Evolutionary conservation across 1,284 basidiomycete genomes (phyloP).

Genomic region (Termitomyces sp.): DNA sequence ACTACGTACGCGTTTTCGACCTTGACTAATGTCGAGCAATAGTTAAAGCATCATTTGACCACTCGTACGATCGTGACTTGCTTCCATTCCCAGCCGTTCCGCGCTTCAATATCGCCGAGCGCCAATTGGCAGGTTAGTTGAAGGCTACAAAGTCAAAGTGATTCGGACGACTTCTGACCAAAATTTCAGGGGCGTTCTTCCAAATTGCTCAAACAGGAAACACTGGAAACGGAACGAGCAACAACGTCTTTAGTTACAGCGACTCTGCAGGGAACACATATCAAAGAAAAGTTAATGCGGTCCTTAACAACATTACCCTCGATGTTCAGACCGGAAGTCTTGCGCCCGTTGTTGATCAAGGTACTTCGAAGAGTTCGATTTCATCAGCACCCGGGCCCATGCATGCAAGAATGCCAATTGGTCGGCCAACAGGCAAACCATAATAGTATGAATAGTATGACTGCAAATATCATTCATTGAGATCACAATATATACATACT

Average conservation of each 20-base stretch:
- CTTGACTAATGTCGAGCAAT: not conserved
- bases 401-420: constrained; percentile 8
- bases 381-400: not conserved
- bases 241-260: constrained; percentile 59
- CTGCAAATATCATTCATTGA: not conserved
- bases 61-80: constrained; percentile 59
- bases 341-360: constrained; percentile 24
- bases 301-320: constrained; percentile 54
- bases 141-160: too few relatives aligned
- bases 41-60: constrained; percentile 54
- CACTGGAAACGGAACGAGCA: constrained; percentile 63
- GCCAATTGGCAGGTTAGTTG: constrained; percentile 51
- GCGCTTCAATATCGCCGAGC: constrained; percentile 52
- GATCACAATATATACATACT: not conserved
- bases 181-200: constrained; percentile 1
- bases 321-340: constrained; percentile 57
- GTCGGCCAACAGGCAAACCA: constrained; percentile 2
- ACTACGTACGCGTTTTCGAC: not conserved
- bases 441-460: not conserved
- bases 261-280: constrained; percentile 63
- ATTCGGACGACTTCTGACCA: not conserved
- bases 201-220: constrained; percentile 57
- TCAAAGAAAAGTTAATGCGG: constrained; percentile 53
- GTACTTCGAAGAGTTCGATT: not conserved
- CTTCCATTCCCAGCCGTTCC: constrained; percentile 56